Evolutionary conservation across 768 basidiomycete genomes (phyloP).

Genomic region (Boletellus sp.): DNA sequence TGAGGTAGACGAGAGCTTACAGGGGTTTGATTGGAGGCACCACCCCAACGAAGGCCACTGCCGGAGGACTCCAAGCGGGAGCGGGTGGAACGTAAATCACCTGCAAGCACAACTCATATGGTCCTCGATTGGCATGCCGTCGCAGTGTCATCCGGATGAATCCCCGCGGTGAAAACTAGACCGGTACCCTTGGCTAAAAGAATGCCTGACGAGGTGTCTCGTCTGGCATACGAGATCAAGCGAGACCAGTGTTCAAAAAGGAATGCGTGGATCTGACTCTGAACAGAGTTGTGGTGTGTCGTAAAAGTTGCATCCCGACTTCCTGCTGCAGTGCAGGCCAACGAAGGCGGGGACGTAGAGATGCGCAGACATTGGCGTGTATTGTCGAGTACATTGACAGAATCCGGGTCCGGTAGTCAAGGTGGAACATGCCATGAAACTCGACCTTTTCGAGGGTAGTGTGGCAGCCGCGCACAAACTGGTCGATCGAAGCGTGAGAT

Average conservation of each 20-base stretch:
- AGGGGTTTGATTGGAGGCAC: slow-evolving; percentile 69
- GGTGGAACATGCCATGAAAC: slow-evolving; percentile 45
- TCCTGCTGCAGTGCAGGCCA: slow-evolving; percentile 42
- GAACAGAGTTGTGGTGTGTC: background rate
- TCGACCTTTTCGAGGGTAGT: slow-evolving; percentile 36
- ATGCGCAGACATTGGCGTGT: slow-evolving; percentile 32
- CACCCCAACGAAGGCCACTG: slow-evolving; percentile 53
- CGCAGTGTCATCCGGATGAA: background rate
- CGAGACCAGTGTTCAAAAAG: background rate
- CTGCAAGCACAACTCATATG: background rate
- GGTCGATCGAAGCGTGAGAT: background rate
- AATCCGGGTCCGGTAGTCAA: slow-evolving; percentile 43
- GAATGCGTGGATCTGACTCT: background rate
- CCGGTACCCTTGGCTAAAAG: background rate
- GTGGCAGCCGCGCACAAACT: background rate
- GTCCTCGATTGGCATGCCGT: background rate
- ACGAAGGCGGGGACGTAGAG: slow-evolving; percentile 26
- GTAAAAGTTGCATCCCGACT: slow-evolving; percentile 52
- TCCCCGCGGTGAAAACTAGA: background rate
- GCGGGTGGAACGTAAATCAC: background rate
- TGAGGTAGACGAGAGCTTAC: slow-evolving; percentile 58
- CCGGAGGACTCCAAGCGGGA: background rate
- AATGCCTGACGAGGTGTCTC: background rate
- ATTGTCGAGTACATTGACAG: slow-evolving; percentile 47
- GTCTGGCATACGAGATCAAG: background rate